Evolutionary conservation across 129 eudicot genomes (phyloP), one percentile per base, ranked within the genome.

Genomic region (Flaveria bidentis): DNA sequence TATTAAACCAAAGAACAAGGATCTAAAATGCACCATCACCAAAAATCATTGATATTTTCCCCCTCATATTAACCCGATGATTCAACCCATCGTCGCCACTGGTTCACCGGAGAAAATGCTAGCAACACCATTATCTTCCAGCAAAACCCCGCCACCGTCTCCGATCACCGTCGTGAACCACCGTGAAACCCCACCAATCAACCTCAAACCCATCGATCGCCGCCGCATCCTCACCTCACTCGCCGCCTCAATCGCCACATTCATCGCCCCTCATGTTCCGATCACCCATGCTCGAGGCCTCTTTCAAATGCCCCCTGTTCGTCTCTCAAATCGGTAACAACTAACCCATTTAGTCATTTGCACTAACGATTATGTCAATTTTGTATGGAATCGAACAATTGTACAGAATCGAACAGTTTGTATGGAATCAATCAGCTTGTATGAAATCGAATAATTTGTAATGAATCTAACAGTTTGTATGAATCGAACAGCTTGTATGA

Each of bases 221-320:
- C 97, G 96, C 4, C 78, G 66, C 74, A 75, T 90, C 71, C 85
- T 93, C 44, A 74, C 88, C 39, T 86, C 98, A 67, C 71, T 88
- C 9, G 77, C 89, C 47, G 75, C 90, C 80, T 69, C 91, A 20
- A 81, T 88, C 53, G 22, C 87, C 36, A 85, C 91, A 49, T 79
- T 85, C 42, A 66, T 88, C 42, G 44, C 83, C 2, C 73, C 84
- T 74, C 77, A 71, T 63, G 2, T 17, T 78, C 85, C 86, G 10
- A 41, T 74, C 7, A 85, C 97, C 3, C 77, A 87, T 44, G 91
- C 97, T 26, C 92, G 97, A 10, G 99, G 97, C 56, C 93, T 94
- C 78, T 94, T 94, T 70, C 99, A 91, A 84, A 91, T 94, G 99
- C 99, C 99, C 63, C 99, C 99, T 14, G 67, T 85, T 80, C 87